Conservation (phyloP, 2,329 filamentous ascomycete species). For the Cladophialophora carrionii region DNA sequence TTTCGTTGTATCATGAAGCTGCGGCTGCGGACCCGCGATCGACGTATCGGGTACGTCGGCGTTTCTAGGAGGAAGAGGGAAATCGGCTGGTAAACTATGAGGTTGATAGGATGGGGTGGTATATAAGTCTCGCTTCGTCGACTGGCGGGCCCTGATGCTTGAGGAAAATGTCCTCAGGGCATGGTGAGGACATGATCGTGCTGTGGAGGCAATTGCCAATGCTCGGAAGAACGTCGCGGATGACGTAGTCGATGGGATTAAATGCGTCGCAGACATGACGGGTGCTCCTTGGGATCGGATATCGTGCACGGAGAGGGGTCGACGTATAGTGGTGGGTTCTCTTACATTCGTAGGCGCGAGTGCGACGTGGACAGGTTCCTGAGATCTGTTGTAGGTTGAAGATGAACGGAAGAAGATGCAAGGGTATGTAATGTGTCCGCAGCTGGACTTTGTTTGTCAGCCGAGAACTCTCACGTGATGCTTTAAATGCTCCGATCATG, state of each 20-base stretch:
- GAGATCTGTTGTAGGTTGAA: not conserved
- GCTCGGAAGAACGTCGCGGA: slow-evolving; percentile 49
- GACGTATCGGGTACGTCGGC: slow-evolving; percentile 63
- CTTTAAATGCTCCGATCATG: not conserved
- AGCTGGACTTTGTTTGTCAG: slow-evolving; percentile 8
- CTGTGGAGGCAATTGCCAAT: slow-evolving; percentile 44
- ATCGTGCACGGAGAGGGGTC: not conserved
- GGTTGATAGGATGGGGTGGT: slow-evolving; percentile 65
- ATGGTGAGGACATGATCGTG: slow-evolving; percentile 46
- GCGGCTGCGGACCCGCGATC: slow-evolving; percentile 58
- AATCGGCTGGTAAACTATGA: slow-evolving; percentile 59
- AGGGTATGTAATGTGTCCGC: not conserved
- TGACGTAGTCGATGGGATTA: slow-evolving; percentile 52
- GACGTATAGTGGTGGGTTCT: not conserved
- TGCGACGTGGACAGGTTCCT: not conserved
- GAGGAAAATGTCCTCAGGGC: slow-evolving; percentile 55
- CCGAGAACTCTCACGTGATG: not conserved
- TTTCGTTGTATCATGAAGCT: slow-evolving; percentile 54
- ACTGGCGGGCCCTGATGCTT: slow-evolving; percentile 47
- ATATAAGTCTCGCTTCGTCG: slow-evolving; percentile 61
- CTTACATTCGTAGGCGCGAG: not conserved
- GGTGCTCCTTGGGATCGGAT: not conserved
- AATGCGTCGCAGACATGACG: slow-evolving; percentile 48
- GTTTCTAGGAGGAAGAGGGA: slow-evolving; percentile 61
- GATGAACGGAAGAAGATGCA: not conserved